Evolutionary conservation across 306 rosid genomes (phyloP).

Genomic region (Crataegus laevigata): DNA sequence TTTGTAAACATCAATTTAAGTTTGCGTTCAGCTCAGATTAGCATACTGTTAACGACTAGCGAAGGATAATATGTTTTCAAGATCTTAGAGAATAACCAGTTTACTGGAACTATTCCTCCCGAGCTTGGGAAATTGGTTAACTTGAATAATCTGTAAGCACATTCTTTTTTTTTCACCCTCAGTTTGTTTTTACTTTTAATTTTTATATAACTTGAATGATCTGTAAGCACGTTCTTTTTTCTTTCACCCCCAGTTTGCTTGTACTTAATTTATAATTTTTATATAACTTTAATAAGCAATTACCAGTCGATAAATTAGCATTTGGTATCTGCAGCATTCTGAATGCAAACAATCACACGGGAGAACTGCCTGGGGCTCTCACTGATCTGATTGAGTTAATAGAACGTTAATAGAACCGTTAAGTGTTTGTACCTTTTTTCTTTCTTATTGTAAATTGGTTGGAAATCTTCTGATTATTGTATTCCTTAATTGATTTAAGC

Average conservation of each 20-base stretch:
- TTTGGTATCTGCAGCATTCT: slow-evolving; percentile 12
- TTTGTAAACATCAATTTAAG: neutral
- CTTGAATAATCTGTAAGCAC: slow-evolving; percentile 18
- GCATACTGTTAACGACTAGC: neutral
- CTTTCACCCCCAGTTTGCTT: too few relatives aligned
- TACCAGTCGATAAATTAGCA: neutral
- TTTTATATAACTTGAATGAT: too few relatives aligned
- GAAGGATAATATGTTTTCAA: neutral
- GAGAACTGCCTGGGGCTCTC: slow-evolving; percentile 8
- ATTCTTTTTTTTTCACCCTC: too few relatives aligned
- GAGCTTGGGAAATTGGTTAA: slow-evolving; percentile 14
- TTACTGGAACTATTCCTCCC: slow-evolving; percentile 9
- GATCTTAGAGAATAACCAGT: slow-evolving; percentile 10
- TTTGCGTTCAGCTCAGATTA: neutral
- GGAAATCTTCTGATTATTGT: too few relatives aligned
- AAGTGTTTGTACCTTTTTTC: neutral
- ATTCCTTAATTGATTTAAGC: too few relatives aligned
- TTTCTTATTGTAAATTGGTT: too few relatives aligned
- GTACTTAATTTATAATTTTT: too few relatives aligned
- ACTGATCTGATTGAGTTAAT: slow-evolving; percentile 10
- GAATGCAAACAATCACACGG: slow-evolving; percentile 22
- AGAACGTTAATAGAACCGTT: too few relatives aligned
- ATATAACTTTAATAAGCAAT: neutral
- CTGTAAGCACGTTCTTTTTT: too few relatives aligned
- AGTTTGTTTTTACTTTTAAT: too few relatives aligned